phyloP scores from a whole-genome alignment of 139 green algal species.

The Picocystis salinarum region DNA sequence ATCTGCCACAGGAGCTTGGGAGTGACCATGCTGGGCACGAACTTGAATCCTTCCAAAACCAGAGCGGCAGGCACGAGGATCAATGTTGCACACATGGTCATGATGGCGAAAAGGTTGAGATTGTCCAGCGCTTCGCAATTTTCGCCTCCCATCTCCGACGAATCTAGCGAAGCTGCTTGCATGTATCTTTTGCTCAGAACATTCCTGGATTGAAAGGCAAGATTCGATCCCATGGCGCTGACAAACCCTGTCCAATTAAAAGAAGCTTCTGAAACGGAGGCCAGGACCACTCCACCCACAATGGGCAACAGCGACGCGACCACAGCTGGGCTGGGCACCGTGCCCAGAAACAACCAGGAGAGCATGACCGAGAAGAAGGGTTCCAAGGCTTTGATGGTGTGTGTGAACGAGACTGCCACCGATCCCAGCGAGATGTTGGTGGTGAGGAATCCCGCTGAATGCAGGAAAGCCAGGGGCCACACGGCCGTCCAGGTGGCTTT shows the following conservation, averaged over 20 bases:
- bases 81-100: slow-evolving; percentile 11
- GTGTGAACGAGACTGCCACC: slow-evolving; percentile 14
- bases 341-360: slow-evolving; percentile 6
- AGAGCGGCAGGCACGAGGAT: slow-evolving; percentile 10
- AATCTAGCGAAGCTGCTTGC: slow-evolving; percentile 3
- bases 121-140: slow-evolving; percentile 9
- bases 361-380: slow-evolving; percentile 15
- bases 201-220: slow-evolving; percentile 24
- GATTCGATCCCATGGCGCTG: slow-evolving; percentile 24
- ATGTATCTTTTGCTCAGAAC: slow-evolving; percentile 23
- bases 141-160: slow-evolving; percentile 2
- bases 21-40: too few relatives aligned
- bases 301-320: slow-evolving; percentile 10
- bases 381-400: slow-evolving; percentile 16
- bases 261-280: slow-evolving; percentile 25
- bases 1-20: too few relatives aligned
- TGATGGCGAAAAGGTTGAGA: slow-evolving; percentile 19
- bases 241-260: slow-evolving; percentile 27
- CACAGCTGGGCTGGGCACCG: neutral
- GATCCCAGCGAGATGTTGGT: slow-evolving; percentile 9
- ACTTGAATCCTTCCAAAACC: slow-evolving; percentile 3
- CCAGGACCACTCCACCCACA: slow-evolving; percentile 17
- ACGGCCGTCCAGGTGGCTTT: neutral
- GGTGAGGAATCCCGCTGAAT: slow-evolving; percentile 1
- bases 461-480: slow-evolving; percentile 4